Percentiles rank a stretch among this genome's conserved stretches.
Evolutionary conservation across 2,329 filamentous ascomycete genomes (phyloP).

Genomic region (Trichoderma sp.): DNA sequence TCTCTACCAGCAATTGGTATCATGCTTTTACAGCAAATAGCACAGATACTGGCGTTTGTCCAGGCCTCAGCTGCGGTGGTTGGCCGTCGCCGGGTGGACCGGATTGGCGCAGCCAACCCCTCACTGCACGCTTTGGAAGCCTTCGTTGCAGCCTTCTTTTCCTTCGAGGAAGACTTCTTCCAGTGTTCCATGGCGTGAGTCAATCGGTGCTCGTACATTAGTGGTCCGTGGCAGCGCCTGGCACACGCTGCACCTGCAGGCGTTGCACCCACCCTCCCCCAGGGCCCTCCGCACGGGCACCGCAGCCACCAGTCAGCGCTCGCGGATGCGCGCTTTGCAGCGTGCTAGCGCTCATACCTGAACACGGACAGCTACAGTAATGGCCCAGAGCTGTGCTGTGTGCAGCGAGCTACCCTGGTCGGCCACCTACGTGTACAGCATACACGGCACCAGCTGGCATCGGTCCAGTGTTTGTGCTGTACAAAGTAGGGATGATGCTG

Average conservation of each 20-base stretch:
- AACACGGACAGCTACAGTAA: neutral
- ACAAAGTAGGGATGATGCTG: neutral
- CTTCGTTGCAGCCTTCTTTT: slow-evolving; percentile 30
- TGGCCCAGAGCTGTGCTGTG: neutral
- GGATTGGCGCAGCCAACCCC: neutral
- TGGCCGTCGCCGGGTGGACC: slow-evolving; percentile 20
- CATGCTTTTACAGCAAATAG: neutral
- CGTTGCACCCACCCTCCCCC: neutral
- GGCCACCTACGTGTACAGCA: slow-evolving; percentile 10
- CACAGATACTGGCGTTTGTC: too few relatives aligned
- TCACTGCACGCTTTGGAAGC: neutral
- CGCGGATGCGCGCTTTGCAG: slow-evolving; percentile 18
- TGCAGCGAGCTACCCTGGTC: slow-evolving; percentile 16
- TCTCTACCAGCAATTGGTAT: neutral
- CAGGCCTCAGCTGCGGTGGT: neutral
- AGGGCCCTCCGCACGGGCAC: slow-evolving; percentile 16
- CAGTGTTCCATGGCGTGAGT: slow-evolving; percentile 23
- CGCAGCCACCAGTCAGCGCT: slow-evolving; percentile 12
- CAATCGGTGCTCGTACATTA: slow-evolving; percentile 23
- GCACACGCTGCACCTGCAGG: slow-evolving; percentile 22
- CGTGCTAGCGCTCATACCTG: slow-evolving; percentile 10
- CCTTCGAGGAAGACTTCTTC: slow-evolving; percentile 26
- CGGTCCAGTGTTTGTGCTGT: neutral
- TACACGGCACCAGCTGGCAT: slow-evolving; percentile 3
- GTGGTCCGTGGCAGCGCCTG: slow-evolving; percentile 21